Evolutionary conservation across 345 rosid species (phyloP), one percentile per base, ranked within the genome.

Genomic region (Camelina hispida): DNA sequence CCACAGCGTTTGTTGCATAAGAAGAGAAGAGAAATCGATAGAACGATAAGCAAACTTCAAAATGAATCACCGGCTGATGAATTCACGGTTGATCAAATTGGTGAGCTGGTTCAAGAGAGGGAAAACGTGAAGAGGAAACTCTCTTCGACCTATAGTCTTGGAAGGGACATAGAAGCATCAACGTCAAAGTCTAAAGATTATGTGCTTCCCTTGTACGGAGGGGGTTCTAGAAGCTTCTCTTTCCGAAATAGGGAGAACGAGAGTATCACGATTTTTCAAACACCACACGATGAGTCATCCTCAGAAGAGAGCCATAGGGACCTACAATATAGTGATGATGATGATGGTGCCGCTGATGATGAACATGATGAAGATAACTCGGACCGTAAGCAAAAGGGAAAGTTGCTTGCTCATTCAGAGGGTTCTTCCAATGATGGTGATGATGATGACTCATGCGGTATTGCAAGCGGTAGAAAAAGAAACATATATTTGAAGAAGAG

Each of bases 91-190:
- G 84, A 84, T 71, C 81, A 81, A 62, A 64, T 91, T 2, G 79
- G 86, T 7, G 79, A 84, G 59, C 75, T 94, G 73, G 82, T 89
- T 28, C 72, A 80, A 38, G 80, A 83, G 82, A 83, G 86, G 72
- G 82, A 84, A 25, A 80, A 71, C 43, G 72, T 87, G 12, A 73
- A 85, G 83, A 85, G 85, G 71, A 88, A 88, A 83, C 95, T 94
- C 28, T 88, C 89, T 7, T 88, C 95, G 38, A 83, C 89, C 7
- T 94, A 91, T 83, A 88, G 97, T 69, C 82, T 94, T 43, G 93
- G 96, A 37, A 81, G 91, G 68, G 97, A 90, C 73, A 61, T 43
- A 65, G 76, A 69, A 57, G 74, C 38, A 23, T 44, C 65, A 12
- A 30, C 69, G 13, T 66, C 85, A 18, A 81, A 76, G 52, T 40